Percentiles rank a stretch among this genome's conserved stretches.
Evolutionary conservation across 768 basidiomycete species (phyloP).

Genomic region (Amanita brunnescens): DNA sequence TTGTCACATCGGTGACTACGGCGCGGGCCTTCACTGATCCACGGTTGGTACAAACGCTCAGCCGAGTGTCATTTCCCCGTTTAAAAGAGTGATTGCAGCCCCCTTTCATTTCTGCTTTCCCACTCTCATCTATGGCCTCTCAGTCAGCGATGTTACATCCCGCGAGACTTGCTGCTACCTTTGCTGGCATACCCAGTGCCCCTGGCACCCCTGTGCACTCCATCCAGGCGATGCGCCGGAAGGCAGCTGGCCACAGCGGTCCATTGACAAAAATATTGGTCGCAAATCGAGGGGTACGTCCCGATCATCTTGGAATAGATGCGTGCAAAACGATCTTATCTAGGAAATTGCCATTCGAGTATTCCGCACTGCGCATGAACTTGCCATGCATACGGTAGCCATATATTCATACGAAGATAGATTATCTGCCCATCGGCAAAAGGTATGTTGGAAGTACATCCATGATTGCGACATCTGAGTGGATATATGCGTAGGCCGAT

Average conservation of each 20-base stretch:
- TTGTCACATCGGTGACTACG: too few relatives aligned
- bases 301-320: background rate
- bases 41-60: background rate
- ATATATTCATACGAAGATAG: slow-evolving; percentile 98
- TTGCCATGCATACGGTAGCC: slow-evolving; percentile 98
- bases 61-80: too few relatives aligned
- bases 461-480: slow-evolving; percentile 22
- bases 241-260: slow-evolving; percentile 84
- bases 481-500: slow-evolving; percentile 57
- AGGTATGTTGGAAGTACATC: slow-evolving; percentile 40
- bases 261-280: slow-evolving; percentile 89
- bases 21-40: too few relatives aligned
- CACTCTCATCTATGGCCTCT: slow-evolving; percentile 30
- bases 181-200: slow-evolving; percentile 64
- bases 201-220: slow-evolving; percentile 85
- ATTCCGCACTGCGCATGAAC: slow-evolving; percentile 95
- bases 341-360: slow-evolving; percentile 99
- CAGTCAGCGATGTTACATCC: slow-evolving; percentile 49
- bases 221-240: slow-evolving; percentile 85
- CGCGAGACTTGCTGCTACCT: slow-evolving; percentile 63
- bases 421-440: slow-evolving; percentile 94
- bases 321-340: slow-evolving; percentile 9
- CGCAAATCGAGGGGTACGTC: slow-evolving; percentile 80
- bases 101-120: background rate
- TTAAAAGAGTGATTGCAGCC: background rate